phyloP scores from a whole-genome alignment of 23 red algal species.

The Gracilaria caudata region DNA sequence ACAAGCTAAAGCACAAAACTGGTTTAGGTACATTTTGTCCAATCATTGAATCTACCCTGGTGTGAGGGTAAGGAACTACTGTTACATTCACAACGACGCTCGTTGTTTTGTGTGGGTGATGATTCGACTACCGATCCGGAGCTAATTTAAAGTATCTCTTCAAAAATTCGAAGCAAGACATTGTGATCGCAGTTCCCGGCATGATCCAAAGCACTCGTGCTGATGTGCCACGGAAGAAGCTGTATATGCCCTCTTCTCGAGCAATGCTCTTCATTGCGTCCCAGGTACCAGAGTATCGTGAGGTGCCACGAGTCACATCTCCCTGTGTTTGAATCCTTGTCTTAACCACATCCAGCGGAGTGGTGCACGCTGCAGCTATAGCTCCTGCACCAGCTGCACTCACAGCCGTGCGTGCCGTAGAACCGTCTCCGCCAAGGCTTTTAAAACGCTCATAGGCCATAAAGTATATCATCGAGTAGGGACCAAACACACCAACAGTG shows the following conservation, averaged over 20 bases:
- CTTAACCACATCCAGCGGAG: conserved; percentile 94
- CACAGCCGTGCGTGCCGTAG: conserved; percentile 1
- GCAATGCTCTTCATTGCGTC: conserved; percentile 67
- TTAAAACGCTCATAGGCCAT: conserved; percentile 91
- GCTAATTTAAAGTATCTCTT: conserved; percentile 55
- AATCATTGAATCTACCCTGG: background rate
- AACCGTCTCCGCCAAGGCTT: conserved; percentile 12
- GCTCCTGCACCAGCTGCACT: conserved; percentile 83
- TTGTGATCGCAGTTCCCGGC: conserved; percentile 94
- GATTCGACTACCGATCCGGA: background rate
- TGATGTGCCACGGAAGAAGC: conserved; percentile 81
- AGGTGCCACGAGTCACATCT: conserved; percentile 24
- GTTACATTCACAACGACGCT: background rate
- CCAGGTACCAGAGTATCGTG: conserved; percentile 39
- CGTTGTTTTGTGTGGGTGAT: background rate
- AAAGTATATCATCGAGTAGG: conserved; percentile 97
- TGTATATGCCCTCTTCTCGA: conserved; percentile 66
- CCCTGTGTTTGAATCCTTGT: conserved; percentile 95
- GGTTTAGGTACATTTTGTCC: background rate
- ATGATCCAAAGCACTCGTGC: conserved; percentile 94
- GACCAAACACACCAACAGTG: conserved; percentile 95
- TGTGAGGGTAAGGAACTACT: background rate
- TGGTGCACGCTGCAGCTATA: conserved; percentile 82
- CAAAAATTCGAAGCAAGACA: conserved; percentile 90
- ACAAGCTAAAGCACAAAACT: conserved; percentile 6